A percentile compares a stretch with the other conserved stretches of the same genome.
Evolutionary conservation across 495 filamentous ascomycete species (phyloP).

Genomic region (Lindgomyces ingoldianus): DNA sequence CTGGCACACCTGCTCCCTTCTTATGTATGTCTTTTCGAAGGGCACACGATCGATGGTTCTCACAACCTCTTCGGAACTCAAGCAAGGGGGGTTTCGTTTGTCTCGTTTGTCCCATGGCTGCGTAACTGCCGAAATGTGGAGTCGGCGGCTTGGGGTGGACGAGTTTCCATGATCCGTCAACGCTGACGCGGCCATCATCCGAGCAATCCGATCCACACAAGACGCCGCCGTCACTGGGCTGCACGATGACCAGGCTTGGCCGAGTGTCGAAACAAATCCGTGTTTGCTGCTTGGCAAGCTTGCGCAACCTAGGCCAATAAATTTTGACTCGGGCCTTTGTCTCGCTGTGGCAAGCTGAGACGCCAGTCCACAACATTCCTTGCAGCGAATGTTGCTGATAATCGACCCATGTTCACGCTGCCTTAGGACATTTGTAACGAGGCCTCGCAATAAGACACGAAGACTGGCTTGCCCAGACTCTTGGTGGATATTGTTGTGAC

Average conservation of each 20-base stretch:
- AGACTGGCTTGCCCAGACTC: neutral
- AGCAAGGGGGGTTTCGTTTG: neutral
- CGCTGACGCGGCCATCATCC: conserved; percentile 35
- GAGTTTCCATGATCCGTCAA: conserved; percentile 6
- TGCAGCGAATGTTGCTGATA: conserved; percentile 2
- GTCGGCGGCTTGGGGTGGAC: neutral
- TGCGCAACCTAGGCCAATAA: conserved; percentile 23
- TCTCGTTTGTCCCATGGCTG: neutral
- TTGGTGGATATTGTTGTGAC: neutral
- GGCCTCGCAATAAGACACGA: neutral
- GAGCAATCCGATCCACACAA: conserved; percentile 30
- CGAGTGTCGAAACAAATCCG: conserved; percentile 18
- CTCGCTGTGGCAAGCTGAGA: conserved; percentile 30
- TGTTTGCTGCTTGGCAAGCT: conserved; percentile 23
- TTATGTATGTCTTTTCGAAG: neutral
- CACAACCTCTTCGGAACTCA: neutral
- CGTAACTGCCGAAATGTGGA: neutral
- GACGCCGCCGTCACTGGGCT: conserved; percentile 12
- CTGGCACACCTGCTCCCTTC: neutral
- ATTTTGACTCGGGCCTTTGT: conserved; percentile 29
- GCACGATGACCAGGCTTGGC: conserved; percentile 25
- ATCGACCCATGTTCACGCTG: neutral
- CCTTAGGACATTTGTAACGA: neutral
- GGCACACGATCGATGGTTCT: neutral
- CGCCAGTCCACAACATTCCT: conserved; percentile 12